phyloP scores from a whole-genome alignment of 176 grass and related monocot species.

The Guadua angustifolia region DNA sequence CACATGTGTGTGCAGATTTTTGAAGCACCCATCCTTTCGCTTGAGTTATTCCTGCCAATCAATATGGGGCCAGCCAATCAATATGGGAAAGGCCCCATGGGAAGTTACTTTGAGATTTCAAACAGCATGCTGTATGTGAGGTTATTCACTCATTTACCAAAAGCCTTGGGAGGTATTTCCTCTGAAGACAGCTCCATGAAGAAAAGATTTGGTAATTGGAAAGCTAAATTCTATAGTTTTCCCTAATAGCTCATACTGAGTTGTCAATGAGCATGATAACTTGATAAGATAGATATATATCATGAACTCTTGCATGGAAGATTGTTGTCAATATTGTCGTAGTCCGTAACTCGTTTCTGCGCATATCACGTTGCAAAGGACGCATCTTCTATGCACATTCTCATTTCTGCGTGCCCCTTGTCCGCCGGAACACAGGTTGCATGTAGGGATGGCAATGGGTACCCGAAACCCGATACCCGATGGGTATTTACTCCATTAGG shows the following conservation, averaged over 20 bases:
- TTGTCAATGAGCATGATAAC: neutral
- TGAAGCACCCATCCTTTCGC: neutral
- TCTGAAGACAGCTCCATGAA: neutral
- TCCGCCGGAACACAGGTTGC: neutral
- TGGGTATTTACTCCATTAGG: too few species aligned
- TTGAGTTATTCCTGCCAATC: neutral
- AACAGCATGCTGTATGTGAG: neutral
- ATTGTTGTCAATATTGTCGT: neutral
- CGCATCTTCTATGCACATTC: neutral
- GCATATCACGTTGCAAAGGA: neutral
- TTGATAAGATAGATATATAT: neutral
- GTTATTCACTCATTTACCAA: neutral
- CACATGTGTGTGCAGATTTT: neutral
- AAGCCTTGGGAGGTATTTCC: neutral
- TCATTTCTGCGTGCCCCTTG: neutral
- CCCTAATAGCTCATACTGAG: neutral
- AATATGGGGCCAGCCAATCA: slow-evolving; percentile 4
- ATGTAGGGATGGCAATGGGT: too few species aligned
- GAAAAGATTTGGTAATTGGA: neutral
- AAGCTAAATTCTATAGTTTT: neutral
- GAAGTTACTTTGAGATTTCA: neutral
- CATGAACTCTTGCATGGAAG: neutral
- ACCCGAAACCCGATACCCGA: too few species aligned
- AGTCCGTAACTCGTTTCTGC: neutral
- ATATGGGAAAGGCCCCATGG: neutral